These are phyloP conservation scores for Ajuga chamaepitys DNA, from an alignment of 257 asterid genomes.

Conservation along the genomic window DNA sequence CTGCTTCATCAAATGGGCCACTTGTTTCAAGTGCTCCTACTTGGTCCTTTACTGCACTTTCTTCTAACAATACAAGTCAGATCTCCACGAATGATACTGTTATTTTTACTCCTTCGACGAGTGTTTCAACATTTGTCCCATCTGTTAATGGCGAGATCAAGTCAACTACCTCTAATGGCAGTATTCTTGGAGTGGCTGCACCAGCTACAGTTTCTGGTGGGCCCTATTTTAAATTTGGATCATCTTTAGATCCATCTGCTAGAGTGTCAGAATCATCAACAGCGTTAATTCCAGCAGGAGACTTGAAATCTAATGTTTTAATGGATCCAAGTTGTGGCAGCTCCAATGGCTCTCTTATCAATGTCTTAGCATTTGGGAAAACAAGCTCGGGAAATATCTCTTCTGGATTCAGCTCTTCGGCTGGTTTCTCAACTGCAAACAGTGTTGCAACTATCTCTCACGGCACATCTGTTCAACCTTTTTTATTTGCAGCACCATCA, in stretches of 20 bases:
- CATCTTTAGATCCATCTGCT: conserved; percentile 18
- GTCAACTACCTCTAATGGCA: conserved; percentile 24
- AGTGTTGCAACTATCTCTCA: conserved; percentile 15
- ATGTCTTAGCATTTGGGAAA: conserved; percentile 11
- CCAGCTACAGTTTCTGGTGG: conserved; percentile 19
- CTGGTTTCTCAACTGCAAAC: conserved; percentile 11
- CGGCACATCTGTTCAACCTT: conserved; percentile 19
- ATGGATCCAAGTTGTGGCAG: conserved; percentile 19
- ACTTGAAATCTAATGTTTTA: conserved; percentile 13
- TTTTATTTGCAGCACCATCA: conserved; percentile 22
- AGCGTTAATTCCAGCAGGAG: conserved; percentile 22
- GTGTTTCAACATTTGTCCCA: conserved; percentile 12
- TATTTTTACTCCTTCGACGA: conserved; percentile 27
- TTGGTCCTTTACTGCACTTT: conserved; percentile 19
- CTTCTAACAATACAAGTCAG: conserved; percentile 23
- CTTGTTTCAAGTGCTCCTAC: conserved; percentile 17
- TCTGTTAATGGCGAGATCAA: conserved; percentile 17
- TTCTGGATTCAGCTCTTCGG: conserved; percentile 26
- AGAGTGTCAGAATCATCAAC: conserved; percentile 24
- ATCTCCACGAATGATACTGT: conserved; percentile 16
- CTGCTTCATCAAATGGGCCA: conserved; percentile 30
- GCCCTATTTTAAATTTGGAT: conserved; percentile 26
- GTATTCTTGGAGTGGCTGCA: conserved; percentile 21
- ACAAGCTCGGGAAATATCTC: conserved; percentile 24
- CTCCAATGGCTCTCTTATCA: conserved; percentile 12